These are phyloP conservation scores for Amborella trichopoda DNA, from an alignment of 164 flowering plant species.

Conservation along the genomic window DNA sequence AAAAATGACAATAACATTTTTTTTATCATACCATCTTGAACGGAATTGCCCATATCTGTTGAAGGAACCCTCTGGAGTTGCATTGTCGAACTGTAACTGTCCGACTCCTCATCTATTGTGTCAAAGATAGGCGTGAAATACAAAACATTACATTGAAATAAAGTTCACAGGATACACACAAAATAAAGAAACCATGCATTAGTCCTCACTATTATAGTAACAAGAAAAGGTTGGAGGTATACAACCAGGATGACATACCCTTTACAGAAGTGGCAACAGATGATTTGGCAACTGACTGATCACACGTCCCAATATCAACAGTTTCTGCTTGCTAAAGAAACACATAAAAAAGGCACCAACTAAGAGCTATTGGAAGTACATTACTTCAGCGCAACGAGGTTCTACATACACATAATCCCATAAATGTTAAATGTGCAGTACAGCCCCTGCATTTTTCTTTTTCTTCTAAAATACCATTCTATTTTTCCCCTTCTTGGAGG, in stretches of 20 bases:
- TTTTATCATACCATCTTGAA: conserved; percentile 56
- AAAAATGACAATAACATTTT: too few species aligned
- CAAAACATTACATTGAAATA: too few species aligned
- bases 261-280: conserved; percentile 22
- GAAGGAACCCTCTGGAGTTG: conserved; percentile 15
- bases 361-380: not conserved
- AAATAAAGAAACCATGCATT: too few species aligned
- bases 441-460: too few species aligned
- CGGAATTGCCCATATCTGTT: conserved; percentile 16
- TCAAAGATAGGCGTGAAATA: not conserved
- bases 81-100: conserved; percentile 24
- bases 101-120: conserved; percentile 54
- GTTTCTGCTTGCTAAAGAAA: conserved; percentile 57
- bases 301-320: conserved; percentile 77
- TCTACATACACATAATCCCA: not conserved
- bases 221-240: too few species aligned
- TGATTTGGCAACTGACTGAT: conserved; percentile 47
- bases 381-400: not conserved
- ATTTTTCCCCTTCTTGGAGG: too few species aligned
- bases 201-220: too few species aligned
- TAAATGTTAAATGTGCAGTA: too few species aligned
- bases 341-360: not conserved
- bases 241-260: conserved; percentile 37
- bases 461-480: too few species aligned
- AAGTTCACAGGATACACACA: too few species aligned